Evolutionary conservation across 2,329 filamentous ascomycete genomes (phyloP), one percentile per base, ranked within the genome.

Genomic region (Kalmusia sp.): DNA sequence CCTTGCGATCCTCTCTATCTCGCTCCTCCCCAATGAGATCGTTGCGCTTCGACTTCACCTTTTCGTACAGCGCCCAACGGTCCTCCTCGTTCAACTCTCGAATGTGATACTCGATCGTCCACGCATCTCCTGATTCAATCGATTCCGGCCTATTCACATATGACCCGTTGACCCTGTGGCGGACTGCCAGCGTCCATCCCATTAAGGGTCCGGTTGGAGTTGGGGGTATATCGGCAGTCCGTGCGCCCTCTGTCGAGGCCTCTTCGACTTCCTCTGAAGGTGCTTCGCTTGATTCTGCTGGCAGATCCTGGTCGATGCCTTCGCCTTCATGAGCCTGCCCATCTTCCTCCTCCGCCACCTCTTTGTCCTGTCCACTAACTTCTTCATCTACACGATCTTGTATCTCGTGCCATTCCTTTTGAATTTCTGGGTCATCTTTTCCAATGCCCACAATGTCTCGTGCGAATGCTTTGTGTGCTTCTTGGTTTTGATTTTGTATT

Each of bases 61-160:
- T 54, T 3, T 58, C 55, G 52, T 71, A 73, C 25, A 67, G 38
- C 24, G 28, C 54, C 61, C 62, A 59, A 5, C 56, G 49, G 3
- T 48, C 48, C 3, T 46, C 47, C 9, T 55, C 43, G 1, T 55
- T 47, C 7, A 74, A 77, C 59, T 93, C 89, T 39, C 83, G 81
- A 41, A 97, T 76, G 30, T 87, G 82, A 73, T 96, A 97, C 63
- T 95, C 86, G n/a, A 97, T 78, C 0, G 77, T 72, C 93, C 93
- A 97, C 6, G 77, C 66, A 59, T 86, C 81, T 0, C 64, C 17
- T 12, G 64, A 27, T 0, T 46, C 72, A 39, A 88, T 69, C 0
- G 79, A 62, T 1, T 74, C 59, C 0, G 92, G 90, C 3, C 92
- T 86, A 0, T 77, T 68, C 1, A 91, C 84, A 49, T 83, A 82